phyloP scores from a whole-genome alignment of 352 stramenopile genomes.

The Phytophthora hibernalis region DNA sequence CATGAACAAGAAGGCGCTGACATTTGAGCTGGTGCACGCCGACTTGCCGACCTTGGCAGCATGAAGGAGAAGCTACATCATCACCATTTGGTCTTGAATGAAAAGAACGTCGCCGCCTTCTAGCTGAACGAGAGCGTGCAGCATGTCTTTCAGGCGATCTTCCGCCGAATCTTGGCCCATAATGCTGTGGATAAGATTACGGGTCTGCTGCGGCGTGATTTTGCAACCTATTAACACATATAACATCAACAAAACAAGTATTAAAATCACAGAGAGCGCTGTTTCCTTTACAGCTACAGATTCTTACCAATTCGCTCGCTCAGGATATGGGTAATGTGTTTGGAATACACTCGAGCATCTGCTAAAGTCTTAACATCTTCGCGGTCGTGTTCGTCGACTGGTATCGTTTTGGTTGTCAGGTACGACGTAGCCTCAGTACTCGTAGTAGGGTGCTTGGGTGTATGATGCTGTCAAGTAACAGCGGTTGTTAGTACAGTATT shows the following conservation, averaged over 20 bases:
- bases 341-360: background rate
- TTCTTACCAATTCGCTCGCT: constrained; percentile 10
- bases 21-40: constrained; percentile 1
- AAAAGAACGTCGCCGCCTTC: constrained; percentile 22
- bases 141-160: constrained; percentile 15
- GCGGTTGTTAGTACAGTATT: background rate
- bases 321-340: background rate
- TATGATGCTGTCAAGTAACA: background rate
- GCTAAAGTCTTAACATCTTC: background rate
- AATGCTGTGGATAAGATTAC: constrained; percentile 20
- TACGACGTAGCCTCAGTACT: background rate
- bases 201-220: constrained; percentile 10
- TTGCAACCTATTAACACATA: constrained; percentile 1
- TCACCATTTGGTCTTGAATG: constrained; percentile 28
- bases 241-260: background rate
- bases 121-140: constrained; percentile 18
- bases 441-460: background rate
- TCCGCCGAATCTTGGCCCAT: constrained; percentile 9
- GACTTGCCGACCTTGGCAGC: background rate
- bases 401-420: background rate
- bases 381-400: background rate
- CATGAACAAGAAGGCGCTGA: background rate
- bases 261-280: background rate
- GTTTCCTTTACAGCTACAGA: background rate
- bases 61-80: constrained; percentile 14